Conservation (phyloP, 805 yeast species). For the Wickerhamiella bombiphila region DNA sequence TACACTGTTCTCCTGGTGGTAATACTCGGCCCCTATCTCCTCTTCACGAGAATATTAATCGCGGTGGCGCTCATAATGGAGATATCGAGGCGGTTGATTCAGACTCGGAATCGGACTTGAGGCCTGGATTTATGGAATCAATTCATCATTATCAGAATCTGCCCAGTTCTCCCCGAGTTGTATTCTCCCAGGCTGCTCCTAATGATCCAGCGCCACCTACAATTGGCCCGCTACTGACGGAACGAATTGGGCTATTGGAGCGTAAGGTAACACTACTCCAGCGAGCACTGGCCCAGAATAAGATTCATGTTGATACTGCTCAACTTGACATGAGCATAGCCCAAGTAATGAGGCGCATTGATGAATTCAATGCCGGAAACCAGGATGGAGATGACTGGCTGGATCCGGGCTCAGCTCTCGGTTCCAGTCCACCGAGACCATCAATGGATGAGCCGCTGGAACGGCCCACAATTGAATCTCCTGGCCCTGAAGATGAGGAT, state of each 20-base stretch:
- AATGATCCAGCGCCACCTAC: conserved; percentile 7
- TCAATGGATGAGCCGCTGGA: not conserved
- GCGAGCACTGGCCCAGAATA: conserved; percentile 1
- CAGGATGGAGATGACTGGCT: not conserved
- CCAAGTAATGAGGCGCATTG: conserved; percentile 12
- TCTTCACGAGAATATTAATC: no score
- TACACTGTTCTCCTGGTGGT: no score
- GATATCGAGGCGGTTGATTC: no score
- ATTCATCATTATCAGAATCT: no score
- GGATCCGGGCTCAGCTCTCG: not conserved
- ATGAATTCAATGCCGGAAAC: conserved; percentile 5
- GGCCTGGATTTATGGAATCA: no score
- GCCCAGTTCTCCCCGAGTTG: not conserved
- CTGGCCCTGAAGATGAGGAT: not conserved
- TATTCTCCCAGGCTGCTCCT: not conserved
- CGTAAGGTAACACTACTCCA: conserved; percentile 10
- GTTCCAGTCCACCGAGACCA: not conserved
- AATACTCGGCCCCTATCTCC: no score
- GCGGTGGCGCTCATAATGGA: no score
- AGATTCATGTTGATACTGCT: conserved; percentile 1
- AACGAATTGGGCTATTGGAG: conserved; percentile 18
- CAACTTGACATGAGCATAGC: conserved; percentile 9
- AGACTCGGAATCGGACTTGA: no score
- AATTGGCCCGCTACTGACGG: conserved; percentile 15
- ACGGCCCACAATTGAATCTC: not conserved